A percentile compares a stretch with the other conserved stretches of the same genome.
Evolutionary conservation across 1,284 basidiomycete genomes (phyloP).

Genomic region (Microbotryum scabiosae): DNA sequence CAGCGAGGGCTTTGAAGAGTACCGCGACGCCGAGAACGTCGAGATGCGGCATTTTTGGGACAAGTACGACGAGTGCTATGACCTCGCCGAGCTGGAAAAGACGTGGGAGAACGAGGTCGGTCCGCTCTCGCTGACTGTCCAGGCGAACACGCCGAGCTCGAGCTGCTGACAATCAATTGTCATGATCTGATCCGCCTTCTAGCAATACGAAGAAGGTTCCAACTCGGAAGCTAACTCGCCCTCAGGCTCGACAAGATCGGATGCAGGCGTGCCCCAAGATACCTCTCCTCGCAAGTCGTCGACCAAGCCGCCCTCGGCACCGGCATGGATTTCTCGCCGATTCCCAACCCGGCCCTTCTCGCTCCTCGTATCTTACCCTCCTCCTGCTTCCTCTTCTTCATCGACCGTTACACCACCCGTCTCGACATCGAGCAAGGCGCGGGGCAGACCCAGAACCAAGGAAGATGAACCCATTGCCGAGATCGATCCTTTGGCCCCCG

Average conservation of each 20-base stretch:
- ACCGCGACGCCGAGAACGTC: neutral
- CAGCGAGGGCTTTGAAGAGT: neutral
- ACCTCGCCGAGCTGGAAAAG: slow-evolving; percentile 7
- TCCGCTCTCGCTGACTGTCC: neutral
- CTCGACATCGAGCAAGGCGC: too few relatives aligned
- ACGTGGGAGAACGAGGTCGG: slow-evolving; percentile 20
- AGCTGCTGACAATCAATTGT: neutral
- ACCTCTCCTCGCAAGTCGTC: neutral
- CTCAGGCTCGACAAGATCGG: neutral
- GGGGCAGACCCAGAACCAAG: neutral
- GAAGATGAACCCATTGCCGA: slow-evolving; percentile 1
- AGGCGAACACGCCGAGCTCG: neutral
- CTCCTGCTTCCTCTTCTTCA: too few relatives aligned
- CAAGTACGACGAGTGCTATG: slow-evolving; percentile 16
- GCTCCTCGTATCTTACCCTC: too few relatives aligned
- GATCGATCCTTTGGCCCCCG: neutral
- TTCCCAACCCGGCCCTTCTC: too few relatives aligned
- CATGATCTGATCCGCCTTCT: neutral
- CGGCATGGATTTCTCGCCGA: too few relatives aligned
- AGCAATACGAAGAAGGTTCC: neutral
- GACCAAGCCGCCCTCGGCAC: too few relatives aligned
- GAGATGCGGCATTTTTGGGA: slow-evolving; percentile 9
- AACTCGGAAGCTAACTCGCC: neutral
- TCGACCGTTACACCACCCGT: too few relatives aligned
- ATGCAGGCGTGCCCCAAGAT: slow-evolving; percentile 2